These are phyloP conservation scores for Syzygium jambos DNA, from an alignment of 345 rosid genomes.

Conservation along the genomic window DNA sequence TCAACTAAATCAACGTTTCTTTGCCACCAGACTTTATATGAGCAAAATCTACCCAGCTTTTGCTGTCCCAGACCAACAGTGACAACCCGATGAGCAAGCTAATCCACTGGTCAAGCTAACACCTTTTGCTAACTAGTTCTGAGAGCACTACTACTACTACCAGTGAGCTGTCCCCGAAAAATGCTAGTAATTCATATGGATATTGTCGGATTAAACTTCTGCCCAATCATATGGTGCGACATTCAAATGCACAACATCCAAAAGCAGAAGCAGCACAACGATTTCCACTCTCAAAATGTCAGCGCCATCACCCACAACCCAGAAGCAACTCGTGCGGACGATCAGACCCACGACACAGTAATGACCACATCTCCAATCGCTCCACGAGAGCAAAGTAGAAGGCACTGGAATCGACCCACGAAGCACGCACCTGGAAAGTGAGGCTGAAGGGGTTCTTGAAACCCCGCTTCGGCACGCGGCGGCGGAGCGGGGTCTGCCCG, in stretches of 20 bases:
- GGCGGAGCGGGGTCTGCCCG: slow-evolving; percentile 92
- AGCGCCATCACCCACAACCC: not conserved
- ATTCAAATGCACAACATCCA: not conserved
- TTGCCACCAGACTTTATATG: not conserved
- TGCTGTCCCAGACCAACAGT: not conserved
- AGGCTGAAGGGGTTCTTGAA: slow-evolving; percentile 87
- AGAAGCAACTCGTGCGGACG: not conserved
- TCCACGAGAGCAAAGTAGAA: not conserved
- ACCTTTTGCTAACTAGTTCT: not conserved
- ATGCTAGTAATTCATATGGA: not conserved
- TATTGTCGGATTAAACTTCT: not conserved
- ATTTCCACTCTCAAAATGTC: not conserved
- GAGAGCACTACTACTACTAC: not conserved
- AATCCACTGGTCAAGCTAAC: not conserved
- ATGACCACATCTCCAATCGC: not conserved
- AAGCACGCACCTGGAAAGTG: slow-evolving; percentile 59
- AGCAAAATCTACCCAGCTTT: not conserved
- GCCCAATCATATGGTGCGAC: not conserved
- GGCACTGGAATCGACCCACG: not conserved
- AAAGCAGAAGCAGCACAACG: not conserved
- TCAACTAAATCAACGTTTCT: not conserved
- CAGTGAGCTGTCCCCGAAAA: not conserved
- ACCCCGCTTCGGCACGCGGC: slow-evolving; percentile 88
- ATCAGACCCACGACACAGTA: not conserved
- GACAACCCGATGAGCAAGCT: not conserved